Conservation (phyloP, 441 rosid genomes). For the Bocquillonia castaneifolia region DNA sequence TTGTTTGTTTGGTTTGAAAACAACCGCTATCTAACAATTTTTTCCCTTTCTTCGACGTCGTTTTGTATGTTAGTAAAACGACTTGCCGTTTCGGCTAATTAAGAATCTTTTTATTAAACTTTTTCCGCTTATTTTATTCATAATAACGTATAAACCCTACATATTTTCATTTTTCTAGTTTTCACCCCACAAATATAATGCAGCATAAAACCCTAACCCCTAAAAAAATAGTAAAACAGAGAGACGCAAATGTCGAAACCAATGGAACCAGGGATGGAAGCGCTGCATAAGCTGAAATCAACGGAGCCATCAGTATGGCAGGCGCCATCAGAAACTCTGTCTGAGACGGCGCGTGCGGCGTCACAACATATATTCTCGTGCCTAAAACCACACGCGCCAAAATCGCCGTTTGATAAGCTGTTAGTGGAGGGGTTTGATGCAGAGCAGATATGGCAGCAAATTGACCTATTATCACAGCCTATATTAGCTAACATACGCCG, state of each 20-base stretch:
- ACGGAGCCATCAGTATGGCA: slow-evolving; percentile 67
- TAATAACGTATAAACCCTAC: too few relatives aligned
- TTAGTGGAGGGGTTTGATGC: slow-evolving; percentile 70
- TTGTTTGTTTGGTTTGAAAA: too few relatives aligned
- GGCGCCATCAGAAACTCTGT: slow-evolving; percentile 47
- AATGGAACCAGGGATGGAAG: slow-evolving; percentile 18
- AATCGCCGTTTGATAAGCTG: slow-evolving; percentile 66
- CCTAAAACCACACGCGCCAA: slow-evolving; percentile 47
- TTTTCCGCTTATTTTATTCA: too few relatives aligned
- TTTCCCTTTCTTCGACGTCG: too few relatives aligned
- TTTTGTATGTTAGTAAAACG: too few relatives aligned
- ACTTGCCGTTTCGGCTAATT: too few relatives aligned
- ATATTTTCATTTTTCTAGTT: background rate
- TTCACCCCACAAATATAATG: too few relatives aligned
- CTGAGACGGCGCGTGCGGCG: slow-evolving; percentile 50
- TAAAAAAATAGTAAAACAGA: background rate
- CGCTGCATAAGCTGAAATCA: slow-evolving; percentile 14
- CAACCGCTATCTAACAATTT: too few relatives aligned
- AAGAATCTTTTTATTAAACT: too few relatives aligned
- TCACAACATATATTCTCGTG: slow-evolving; percentile 52
- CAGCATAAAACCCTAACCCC: slow-evolving; percentile 8
- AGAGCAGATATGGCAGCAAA: slow-evolving; percentile 96
- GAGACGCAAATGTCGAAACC: background rate
- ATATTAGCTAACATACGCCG: slow-evolving; percentile 49
- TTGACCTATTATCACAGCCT: slow-evolving; percentile 71